Evolutionary conservation across 371 early-diverging fungal genomes (phyloP), one percentile per base, ranked within the genome.

Genomic region (Fennellomyces sp.): DNA sequence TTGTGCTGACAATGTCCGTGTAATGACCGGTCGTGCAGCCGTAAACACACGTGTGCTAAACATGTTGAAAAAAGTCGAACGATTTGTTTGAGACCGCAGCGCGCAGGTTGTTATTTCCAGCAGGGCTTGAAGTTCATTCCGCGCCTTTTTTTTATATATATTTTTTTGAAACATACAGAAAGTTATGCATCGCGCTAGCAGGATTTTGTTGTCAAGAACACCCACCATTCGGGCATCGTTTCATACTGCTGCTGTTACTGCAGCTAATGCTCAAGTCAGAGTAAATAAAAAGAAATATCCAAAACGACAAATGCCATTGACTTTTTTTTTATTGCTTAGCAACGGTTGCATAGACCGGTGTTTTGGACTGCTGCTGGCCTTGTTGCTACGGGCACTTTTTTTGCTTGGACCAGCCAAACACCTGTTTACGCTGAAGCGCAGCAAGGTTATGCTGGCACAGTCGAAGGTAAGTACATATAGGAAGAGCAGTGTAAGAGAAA

Each of bases 391-490:
- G 35, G 25, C 27, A 41, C 21, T 13, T 59, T 42, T 23, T 48
- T 23, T 28, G 23, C 50, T 25, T 64, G 50, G 55, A 50, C 15
- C 23, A 49, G 31, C 12, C 31, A 25, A 17, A 23, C 27, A 6
- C 61, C 61, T 42, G 69, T 49, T 5, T 62, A 41, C 57, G 66
- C 71, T 21, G 65, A 70, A 35, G 58, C 60, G 2, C 26, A 51
- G 5, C 39, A 45, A 45, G 45, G 21, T 3, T 73, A 69, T 62
- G 68, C 58, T 53, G 74, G 73, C 2, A 67, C 67, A n/a, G 71
- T 76, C 10, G 71, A 70, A 73, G 77, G 77, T 71, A 63, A 45
- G 28, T 15, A 13, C 2, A 19, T 11, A 61, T 31, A 27, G n/a
- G 17, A 27, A 5, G 6, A 4, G 27, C 54, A 41, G 28, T 52